Evolutionary conservation across 2,329 filamentous ascomycete genomes (phyloP).

Genomic region (Colletotrichum orchidophilum): DNA sequence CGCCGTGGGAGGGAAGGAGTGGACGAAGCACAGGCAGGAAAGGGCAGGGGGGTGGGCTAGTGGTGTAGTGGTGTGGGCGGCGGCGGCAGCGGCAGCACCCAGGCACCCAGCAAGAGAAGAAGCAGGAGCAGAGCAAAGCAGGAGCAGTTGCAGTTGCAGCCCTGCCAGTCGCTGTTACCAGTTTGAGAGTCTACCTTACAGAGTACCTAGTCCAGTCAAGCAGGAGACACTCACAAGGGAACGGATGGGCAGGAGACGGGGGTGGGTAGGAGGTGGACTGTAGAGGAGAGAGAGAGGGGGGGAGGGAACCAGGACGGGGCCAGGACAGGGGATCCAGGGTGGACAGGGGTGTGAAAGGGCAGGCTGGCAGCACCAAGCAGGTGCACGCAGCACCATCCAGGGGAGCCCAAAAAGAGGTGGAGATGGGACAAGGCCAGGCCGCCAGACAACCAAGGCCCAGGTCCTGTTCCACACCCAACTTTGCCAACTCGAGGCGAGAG

Average conservation of each 20-base stretch:
- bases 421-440: slow-evolving; percentile 9
- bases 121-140: not conserved
- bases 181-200: too few relatives aligned
- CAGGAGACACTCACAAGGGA: slow-evolving; percentile 28
- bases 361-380: slow-evolving; percentile 18
- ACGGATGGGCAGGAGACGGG: slow-evolving; percentile 32
- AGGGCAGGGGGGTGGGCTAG: not conserved
- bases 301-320: slow-evolving; percentile 25
- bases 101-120: not conserved
- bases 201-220: not conserved
- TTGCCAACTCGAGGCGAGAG: slow-evolving; percentile 25
- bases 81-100: not conserved
- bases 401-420: slow-evolving; percentile 32
- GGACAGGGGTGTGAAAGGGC: slow-evolving; percentile 22
- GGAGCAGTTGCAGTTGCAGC: not conserved
- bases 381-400: slow-evolving; percentile 9
- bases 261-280: not conserved
- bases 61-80: not conserved
- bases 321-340: not conserved
- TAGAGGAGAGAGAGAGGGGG: not conserved
- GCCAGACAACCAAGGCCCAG: slow-evolving; percentile 9
- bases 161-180: not conserved
- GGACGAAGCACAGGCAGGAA: slow-evolving; percentile 7
- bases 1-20: slow-evolving; percentile 26
- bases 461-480: slow-evolving; percentile 17